Percentiles rank a stretch among this genome's conserved stretches.
These are phyloP conservation scores for Plasmodium ovale DNA, from an alignment of 169 alveolate species.

Conservation along the genomic window DNA sequence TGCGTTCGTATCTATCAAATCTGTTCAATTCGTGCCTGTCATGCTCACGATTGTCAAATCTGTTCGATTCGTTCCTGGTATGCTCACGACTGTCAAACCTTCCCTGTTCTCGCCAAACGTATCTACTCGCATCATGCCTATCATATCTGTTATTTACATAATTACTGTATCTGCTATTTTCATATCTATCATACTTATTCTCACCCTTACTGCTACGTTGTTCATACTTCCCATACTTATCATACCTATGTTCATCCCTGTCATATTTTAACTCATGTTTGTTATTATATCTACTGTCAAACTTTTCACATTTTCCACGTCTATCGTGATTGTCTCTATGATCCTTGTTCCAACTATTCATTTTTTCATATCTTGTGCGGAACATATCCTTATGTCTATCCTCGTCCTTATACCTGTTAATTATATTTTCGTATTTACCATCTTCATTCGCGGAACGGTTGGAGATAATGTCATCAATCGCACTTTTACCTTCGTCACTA, in stretches of 20 bases:
- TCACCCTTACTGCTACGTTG: neutral
- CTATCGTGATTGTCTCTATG: neutral
- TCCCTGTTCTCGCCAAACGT: no score
- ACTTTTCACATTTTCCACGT: neutral
- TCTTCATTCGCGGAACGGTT: neutral
- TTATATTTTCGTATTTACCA: neutral
- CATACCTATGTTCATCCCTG: neutral
- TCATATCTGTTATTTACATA: neutral
- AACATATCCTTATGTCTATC: neutral
- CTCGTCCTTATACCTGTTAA: neutral
- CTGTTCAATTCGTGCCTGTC: neutral
- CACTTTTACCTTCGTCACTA: neutral
- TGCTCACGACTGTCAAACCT: no score
- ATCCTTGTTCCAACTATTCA: neutral
- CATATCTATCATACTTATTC: neutral
- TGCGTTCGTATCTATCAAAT: neutral
- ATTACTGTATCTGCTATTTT: neutral
- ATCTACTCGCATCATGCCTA: no score
- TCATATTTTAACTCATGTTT: conserved; percentile 1
- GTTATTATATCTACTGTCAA: neutral
- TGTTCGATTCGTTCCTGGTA: no score
- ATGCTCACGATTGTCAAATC: neutral
- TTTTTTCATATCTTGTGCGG: neutral
- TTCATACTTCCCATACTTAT: conserved; percentile 9
- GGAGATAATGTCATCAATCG: neutral